Evolutionary conservation across 2,329 filamentous ascomycete species (phyloP).

Genomic region (Hirsutella minnesotensis): DNA sequence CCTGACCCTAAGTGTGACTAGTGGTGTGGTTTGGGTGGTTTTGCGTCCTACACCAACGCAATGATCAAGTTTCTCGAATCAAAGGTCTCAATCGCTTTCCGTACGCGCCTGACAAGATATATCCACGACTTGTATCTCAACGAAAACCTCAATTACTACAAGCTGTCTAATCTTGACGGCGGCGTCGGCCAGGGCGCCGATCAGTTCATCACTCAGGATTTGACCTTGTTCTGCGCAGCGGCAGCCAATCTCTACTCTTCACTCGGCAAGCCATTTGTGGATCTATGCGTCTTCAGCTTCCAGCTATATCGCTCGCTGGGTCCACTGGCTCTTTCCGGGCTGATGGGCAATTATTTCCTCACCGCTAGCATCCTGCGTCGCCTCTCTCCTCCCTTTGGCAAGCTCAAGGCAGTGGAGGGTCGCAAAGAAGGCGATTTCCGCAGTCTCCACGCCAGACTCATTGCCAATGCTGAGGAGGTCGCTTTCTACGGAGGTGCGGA

Average conservation of each 20-base stretch:
- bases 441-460: slow-evolving; percentile 77
- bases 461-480: slow-evolving; percentile 94
- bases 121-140: slow-evolving; percentile 96
- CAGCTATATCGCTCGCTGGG: slow-evolving; percentile 88
- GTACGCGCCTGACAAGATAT: slow-evolving; percentile 86
- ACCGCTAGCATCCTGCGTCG: slow-evolving; percentile 83
- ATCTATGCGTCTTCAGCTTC: slow-evolving; percentile 95
- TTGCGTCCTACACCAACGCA: slow-evolving; percentile 94
- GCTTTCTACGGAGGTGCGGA: slow-evolving; percentile 95
- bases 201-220: slow-evolving; percentile 94
- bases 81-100: slow-evolving; percentile 96
- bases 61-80: slow-evolving; percentile 98
- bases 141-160: slow-evolving; percentile 92
- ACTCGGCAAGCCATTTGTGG: slow-evolving; percentile 94
- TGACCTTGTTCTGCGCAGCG: slow-evolving; percentile 88
- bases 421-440: slow-evolving; percentile 93
- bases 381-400: slow-evolving; percentile 90
- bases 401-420: slow-evolving; percentile 90
- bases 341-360: slow-evolving; percentile 86
- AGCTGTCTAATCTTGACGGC: slow-evolving; percentile 82
- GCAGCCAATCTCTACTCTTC: slow-evolving; percentile 92
- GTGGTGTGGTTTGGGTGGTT: slow-evolving; percentile 88
- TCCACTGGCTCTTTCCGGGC: slow-evolving; percentile 71
- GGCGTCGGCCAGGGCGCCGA: slow-evolving; percentile 86
- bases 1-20: slow-evolving; percentile 11